Percentiles rank a stretch among this genome's conserved stretches.
Evolutionary conservation across 208 protist genomes (phyloP).

Genomic region (Herpetomonas tarakana): DNA sequence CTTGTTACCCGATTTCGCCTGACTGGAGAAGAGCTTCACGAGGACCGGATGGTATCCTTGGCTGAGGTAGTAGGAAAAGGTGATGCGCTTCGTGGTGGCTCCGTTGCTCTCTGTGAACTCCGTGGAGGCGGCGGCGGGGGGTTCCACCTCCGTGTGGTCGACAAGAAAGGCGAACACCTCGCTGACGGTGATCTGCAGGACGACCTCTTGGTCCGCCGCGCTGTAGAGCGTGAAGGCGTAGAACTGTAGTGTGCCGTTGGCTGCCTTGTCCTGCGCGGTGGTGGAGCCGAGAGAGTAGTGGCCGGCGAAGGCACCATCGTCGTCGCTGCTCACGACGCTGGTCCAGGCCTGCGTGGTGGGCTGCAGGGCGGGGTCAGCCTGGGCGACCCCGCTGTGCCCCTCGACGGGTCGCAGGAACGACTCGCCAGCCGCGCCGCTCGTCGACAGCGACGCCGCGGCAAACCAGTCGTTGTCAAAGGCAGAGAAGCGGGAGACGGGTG

Average conservation of each 20-base stretch:
- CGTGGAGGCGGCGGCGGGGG: neutral
- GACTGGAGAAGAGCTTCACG: neutral
- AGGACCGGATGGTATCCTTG: constrained; percentile 6
- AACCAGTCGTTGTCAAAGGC: constrained; percentile 1
- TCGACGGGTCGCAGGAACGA: neutral
- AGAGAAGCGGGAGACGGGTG: neutral
- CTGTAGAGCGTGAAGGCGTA: constrained; percentile 9
- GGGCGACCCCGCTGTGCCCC: neutral
- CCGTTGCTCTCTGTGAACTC: neutral
- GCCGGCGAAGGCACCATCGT: constrained; percentile 1
- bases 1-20: neutral
- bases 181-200: neutral
- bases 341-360: neutral
- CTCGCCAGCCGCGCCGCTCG: neutral
- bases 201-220: neutral
- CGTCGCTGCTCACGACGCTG: neutral
- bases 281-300: neutral
- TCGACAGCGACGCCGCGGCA: neutral
- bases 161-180: neutral
- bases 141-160: neutral
- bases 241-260: neutral
- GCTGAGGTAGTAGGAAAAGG: neutral
- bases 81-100: neutral
- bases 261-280: neutral
- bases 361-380: neutral